Evolutionary conservation across 1,284 basidiomycete genomes (phyloP), one percentile per base, ranked within the genome.

Genomic region (Melampsora occidentalis): DNA sequence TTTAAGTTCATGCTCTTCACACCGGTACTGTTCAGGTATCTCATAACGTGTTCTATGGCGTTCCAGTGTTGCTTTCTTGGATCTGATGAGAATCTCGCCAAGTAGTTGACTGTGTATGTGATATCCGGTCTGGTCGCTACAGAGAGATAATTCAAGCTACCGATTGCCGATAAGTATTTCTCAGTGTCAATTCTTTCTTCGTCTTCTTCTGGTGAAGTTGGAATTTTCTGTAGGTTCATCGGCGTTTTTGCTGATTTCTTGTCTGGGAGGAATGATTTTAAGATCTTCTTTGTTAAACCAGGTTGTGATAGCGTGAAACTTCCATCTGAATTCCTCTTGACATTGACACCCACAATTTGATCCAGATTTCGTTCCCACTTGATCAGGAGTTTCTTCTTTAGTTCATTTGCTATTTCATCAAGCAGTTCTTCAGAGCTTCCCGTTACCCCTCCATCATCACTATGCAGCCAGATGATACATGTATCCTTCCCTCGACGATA

Each of bases 41-140:
- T 22, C 14, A 71, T 18, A 0, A 71, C 12, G 42, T 71, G 69
- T 9, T 62, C 22, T 1, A 71, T 35, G 0, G 20, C n/a, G 0
- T 22, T 10, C 71, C 71, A 72, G 18, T 72, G 71, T 7, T 48
- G 6, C 10, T 1, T 2, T 31, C 6, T 20, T 5, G 39, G 62
- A 3, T 51, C 25, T 2, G 31, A 33, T 1, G 62, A 46, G 16
- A 51, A 65, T 18, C 62, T 0, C 0, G 71, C 61, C 1, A 71
- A 20, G 20, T 49, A 71, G 33, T 64, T 71, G 5, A 72, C 62
- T 0, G 62, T 5, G 65, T 62, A 72, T 2, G 25, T n/a, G n/a
- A 72, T 51, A 22, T 72, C 71, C 3, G 71, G 71, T 10, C 71
- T 0, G 6, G 61, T 65, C 9, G 31, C 61, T 3, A 53, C 33